phyloP scores from a whole-genome alignment of 2,329 filamentous ascomycete genomes.

The Stemphylium vesicarium region DNA sequence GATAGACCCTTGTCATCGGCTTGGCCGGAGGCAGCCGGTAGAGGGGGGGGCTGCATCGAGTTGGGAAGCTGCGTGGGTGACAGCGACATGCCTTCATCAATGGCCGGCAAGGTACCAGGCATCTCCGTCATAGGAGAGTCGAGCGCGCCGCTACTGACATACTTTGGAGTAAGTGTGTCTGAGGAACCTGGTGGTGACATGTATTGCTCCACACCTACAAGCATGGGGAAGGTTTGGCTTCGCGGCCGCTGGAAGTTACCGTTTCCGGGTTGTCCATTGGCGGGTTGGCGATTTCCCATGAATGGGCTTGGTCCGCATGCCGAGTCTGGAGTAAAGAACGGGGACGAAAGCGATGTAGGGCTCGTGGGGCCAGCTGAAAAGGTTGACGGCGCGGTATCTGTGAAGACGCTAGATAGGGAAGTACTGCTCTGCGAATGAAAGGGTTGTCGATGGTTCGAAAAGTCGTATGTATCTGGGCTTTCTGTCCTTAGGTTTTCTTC shows the following conservation, averaged over 20 bases:
- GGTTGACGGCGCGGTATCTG: conserved; percentile 67
- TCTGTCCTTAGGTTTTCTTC: conserved; percentile 70
- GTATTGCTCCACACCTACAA: conserved; percentile 66
- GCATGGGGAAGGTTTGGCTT: conserved; percentile 83
- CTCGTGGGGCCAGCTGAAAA: conserved; percentile 76
- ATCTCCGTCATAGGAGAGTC: conserved; percentile 60
- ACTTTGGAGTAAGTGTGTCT: conserved; percentile 64
- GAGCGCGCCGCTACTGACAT: conserved; percentile 54
- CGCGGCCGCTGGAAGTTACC: conserved; percentile 75
- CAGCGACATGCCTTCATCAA: conserved; percentile 51
- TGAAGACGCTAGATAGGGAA: conserved; percentile 71
- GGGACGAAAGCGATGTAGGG: conserved; percentile 73
- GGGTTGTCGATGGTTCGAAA: conserved; percentile 65
- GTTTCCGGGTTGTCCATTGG: conserved; percentile 55
- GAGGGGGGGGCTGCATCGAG: conserved; percentile 55
- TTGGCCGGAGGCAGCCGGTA: conserved; percentile 49
- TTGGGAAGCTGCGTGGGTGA: conserved; percentile 46
- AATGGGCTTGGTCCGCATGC: conserved; percentile 68
- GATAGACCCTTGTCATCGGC: conserved; percentile 28
- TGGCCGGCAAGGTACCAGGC: conserved; percentile 44
- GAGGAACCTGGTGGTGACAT: conserved; percentile 58
- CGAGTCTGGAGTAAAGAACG: conserved; percentile 80
- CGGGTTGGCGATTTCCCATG: conserved; percentile 58
- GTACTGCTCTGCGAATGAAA: conserved; percentile 70
- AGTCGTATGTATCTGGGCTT: conserved; percentile 65